Percentiles rank a stretch among this genome's conserved stretches.
phyloP scores from a whole-genome alignment of 1,284 basidiomycete species.

The Irpex sp. region DNA sequence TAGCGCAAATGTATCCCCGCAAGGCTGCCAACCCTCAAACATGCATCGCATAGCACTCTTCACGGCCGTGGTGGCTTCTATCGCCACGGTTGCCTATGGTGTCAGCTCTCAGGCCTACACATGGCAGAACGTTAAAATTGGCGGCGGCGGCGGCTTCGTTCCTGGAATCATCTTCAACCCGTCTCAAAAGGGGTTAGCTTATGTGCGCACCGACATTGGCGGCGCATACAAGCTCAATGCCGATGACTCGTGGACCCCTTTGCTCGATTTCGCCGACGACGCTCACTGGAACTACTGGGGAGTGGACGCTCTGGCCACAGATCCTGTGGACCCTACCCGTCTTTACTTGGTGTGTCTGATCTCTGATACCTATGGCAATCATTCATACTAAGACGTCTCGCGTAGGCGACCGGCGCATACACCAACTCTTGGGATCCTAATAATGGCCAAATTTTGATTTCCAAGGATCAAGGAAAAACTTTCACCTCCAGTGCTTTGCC shows the following conservation, averaged over 20 bases:
- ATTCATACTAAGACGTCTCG: not conserved
- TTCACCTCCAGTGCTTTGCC: slow-evolving; percentile 49
- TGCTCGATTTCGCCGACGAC: slow-evolving; percentile 57
- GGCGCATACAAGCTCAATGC: slow-evolving; percentile 62
- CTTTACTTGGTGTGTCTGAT: slow-evolving; percentile 42
- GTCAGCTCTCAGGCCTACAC: slow-evolving; percentile 47
- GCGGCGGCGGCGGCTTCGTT: slow-evolving; percentile 46
- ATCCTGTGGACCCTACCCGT: slow-evolving; percentile 52
- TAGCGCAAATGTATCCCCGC: not conserved
- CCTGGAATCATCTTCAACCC: slow-evolving; percentile 64
- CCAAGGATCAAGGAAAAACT: slow-evolving; percentile 51
- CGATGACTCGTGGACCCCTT: slow-evolving; percentile 57
- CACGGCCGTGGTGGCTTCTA: not conserved
- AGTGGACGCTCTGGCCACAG: slow-evolving; percentile 59
- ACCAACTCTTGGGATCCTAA: slow-evolving; percentile 66
- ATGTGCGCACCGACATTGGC: slow-evolving; percentile 64
- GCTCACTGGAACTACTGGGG: slow-evolving; percentile 63
- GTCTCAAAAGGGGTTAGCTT: slow-evolving; percentile 51
- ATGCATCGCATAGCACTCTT: slow-evolving; percentile 3
- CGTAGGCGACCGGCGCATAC: slow-evolving; percentile 59
- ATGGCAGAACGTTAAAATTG: slow-evolving; percentile 66
- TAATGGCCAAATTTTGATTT: slow-evolving; percentile 62
- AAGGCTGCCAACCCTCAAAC: not conserved
- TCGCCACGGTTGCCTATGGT: slow-evolving; percentile 20
- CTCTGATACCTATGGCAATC: not conserved